Evolutionary conservation across 768 basidiomycete species (phyloP).

Genomic region (Boletus subparvulus): DNA sequence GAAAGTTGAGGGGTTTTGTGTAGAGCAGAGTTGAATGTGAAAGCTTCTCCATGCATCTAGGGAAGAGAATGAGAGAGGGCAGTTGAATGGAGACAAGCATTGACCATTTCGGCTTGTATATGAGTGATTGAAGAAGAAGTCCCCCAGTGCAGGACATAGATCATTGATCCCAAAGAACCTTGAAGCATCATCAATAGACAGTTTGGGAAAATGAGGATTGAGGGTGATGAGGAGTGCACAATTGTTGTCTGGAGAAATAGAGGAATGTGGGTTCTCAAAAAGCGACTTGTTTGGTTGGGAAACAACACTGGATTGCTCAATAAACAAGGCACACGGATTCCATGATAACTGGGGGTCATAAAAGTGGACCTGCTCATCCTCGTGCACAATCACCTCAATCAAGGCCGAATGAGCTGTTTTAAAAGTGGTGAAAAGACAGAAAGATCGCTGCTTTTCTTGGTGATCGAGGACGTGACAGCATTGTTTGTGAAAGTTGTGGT

Average conservation of each 20-base stretch:
- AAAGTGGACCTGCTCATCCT: no score
- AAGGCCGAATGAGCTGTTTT: no score
- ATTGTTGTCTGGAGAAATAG: not conserved
- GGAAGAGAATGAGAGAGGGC: not conserved
- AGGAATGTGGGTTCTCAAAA: not conserved
- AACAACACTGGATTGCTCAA: no score
- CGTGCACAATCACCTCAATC: no score
- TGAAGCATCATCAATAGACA: not conserved
- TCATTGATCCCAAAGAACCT: not conserved
- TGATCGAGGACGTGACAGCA: conserved; percentile 6
- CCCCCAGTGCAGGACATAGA: conserved; percentile 5
- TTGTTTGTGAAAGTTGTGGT: not conserved
- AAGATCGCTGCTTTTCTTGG: conserved; percentile 3
- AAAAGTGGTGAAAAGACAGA: no score
- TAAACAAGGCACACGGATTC: no score
- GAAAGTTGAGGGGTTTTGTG: not conserved
- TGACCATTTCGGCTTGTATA: not conserved
- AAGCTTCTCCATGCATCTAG: conserved; percentile 6
- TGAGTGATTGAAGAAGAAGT: not conserved
- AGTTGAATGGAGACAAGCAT: not conserved
- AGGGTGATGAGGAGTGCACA: not conserved
- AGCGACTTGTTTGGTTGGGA: not conserved
- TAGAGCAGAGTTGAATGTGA: conserved; percentile 3
- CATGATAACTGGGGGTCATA: no score
- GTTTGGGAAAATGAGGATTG: not conserved